Conservation (phyloP, 1,139 yeast genomes). For the Scheffersomyces parashehatae region DNA sequence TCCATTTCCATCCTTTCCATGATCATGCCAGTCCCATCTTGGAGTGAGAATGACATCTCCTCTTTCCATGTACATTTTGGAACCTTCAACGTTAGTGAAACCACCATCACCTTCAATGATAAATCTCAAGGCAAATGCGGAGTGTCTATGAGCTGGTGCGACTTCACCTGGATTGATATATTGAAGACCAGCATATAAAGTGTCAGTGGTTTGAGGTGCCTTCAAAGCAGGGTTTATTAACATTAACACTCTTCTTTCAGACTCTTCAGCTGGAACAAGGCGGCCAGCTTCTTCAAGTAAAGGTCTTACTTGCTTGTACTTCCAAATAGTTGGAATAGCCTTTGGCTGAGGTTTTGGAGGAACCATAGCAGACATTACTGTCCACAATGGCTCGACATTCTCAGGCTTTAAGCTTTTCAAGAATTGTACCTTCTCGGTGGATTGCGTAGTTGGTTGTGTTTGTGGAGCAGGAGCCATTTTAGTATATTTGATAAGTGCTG, state of each 20-base stretch:
- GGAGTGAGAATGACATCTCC: slow-evolving; percentile 24
- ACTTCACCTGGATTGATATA: slow-evolving; percentile 22
- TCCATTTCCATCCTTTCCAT: slow-evolving; percentile 22
- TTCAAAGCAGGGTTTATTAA: slow-evolving; percentile 18
- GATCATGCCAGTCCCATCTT: slow-evolving; percentile 25
- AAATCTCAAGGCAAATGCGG: slow-evolving; percentile 21
- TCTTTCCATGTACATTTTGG: slow-evolving; percentile 17
- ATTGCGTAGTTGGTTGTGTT: slow-evolving; percentile 2
- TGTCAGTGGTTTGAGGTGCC: slow-evolving; percentile 24
- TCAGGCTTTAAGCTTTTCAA: slow-evolving; percentile 12
- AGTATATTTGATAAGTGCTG: neutral
- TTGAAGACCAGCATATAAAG: slow-evolving; percentile 22
- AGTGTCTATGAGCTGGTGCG: slow-evolving; percentile 22
- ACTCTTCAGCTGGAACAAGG: slow-evolving; percentile 17
- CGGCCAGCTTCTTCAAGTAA: slow-evolving; percentile 17
- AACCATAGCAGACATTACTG: slow-evolving; percentile 22
- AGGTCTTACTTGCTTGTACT: slow-evolving; percentile 16
- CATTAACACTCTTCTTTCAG: slow-evolving; percentile 23
- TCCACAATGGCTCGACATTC: slow-evolving; percentile 22
- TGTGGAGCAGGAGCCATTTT: neutral
- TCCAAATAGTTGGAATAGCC: slow-evolving; percentile 19
- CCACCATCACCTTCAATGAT: slow-evolving; percentile 22
- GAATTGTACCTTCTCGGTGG: slow-evolving; percentile 9
- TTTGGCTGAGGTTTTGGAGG: slow-evolving; percentile 21
- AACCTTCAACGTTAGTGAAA: slow-evolving; percentile 21